phyloP scores from a whole-genome alignment of 2,329 filamentous ascomycete genomes.

The Pezicula neosporulosa region DNA sequence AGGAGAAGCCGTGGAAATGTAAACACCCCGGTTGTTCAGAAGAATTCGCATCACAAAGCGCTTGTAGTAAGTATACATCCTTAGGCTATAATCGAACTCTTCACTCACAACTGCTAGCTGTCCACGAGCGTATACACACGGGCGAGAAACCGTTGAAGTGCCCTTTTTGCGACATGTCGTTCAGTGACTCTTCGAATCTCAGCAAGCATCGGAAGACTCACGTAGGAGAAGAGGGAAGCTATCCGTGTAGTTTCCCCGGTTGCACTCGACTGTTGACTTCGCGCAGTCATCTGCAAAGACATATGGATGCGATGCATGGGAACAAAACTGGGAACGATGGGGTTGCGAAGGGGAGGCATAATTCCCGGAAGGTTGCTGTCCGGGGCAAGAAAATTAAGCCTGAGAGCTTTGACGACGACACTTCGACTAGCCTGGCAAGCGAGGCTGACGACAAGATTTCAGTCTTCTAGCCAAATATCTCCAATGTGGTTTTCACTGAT shows the following conservation, averaged over 20 bases:
- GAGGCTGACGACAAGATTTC: too few species aligned
- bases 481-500: too few species aligned
- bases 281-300: constrained; percentile 57
- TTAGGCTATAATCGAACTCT: constrained; percentile 20
- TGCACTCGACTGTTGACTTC: constrained; percentile 58
- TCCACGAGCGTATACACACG: constrained; percentile 64
- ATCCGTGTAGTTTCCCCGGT: constrained; percentile 42
- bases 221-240: constrained; percentile 43
- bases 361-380: too few species aligned
- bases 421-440: too few species aligned
- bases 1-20: constrained; percentile 61
- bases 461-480: too few species aligned
- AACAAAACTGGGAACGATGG: constrained; percentile 15
- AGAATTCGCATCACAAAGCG: constrained; percentile 64
- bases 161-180: constrained; percentile 53
- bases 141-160: constrained; percentile 60
- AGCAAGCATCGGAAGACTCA: constrained; percentile 64
- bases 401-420: too few species aligned
- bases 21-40: constrained; percentile 41
- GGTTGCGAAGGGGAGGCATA: constrained; percentile 33
- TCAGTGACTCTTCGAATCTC: constrained; percentile 64
- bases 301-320: constrained; percentile 34
- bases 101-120: constrained; percentile 40
- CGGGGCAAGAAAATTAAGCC: too few species aligned
- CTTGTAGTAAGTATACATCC: constrained; percentile 46